These are phyloP conservation scores for Clarireedia sp. DNA, from an alignment of 2,329 filamentous ascomycete species.

Conservation along the genomic window DNA sequence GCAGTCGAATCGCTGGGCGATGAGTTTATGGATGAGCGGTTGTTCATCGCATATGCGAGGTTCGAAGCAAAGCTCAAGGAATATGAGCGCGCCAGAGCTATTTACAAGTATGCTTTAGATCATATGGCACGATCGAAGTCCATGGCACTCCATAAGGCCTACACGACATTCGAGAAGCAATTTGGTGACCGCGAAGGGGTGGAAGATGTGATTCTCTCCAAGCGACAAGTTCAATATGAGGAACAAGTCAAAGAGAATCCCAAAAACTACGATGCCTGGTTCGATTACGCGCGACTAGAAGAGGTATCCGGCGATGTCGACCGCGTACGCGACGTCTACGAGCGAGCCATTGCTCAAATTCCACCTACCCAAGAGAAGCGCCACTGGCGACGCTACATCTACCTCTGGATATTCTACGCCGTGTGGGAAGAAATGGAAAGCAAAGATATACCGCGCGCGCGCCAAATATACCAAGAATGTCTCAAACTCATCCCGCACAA, in stretches of 20 bases:
- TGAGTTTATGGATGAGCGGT: constrained; percentile 89
- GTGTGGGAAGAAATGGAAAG: constrained; percentile 88
- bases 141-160: constrained; percentile 78
- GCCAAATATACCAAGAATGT: constrained; percentile 86
- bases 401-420: constrained; percentile 96
- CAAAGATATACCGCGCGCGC: constrained; percentile 67
- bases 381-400: constrained; percentile 95
- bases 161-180: constrained; percentile 97
- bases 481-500: constrained; percentile 86
- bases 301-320: constrained; percentile 77
- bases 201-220: constrained; percentile 91
- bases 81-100: constrained; percentile 84
- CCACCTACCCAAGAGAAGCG: constrained; percentile 94
- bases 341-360: constrained; percentile 89
- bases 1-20: constrained; percentile 87
- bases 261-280: constrained; percentile 96
- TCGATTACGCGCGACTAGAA: constrained; percentile 87
- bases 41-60: constrained; percentile 92
- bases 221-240: constrained; percentile 87
- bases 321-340: constrained; percentile 84
- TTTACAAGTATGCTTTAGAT: constrained; percentile 95
- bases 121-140: constrained; percentile 83
- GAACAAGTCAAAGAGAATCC: constrained; percentile 88
- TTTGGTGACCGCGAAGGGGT: constrained; percentile 90
- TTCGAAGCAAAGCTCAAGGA: constrained; percentile 95